Evolutionary conservation across 805 yeast species (phyloP).

Genomic region (Yarrowia yakushimensis): DNA sequence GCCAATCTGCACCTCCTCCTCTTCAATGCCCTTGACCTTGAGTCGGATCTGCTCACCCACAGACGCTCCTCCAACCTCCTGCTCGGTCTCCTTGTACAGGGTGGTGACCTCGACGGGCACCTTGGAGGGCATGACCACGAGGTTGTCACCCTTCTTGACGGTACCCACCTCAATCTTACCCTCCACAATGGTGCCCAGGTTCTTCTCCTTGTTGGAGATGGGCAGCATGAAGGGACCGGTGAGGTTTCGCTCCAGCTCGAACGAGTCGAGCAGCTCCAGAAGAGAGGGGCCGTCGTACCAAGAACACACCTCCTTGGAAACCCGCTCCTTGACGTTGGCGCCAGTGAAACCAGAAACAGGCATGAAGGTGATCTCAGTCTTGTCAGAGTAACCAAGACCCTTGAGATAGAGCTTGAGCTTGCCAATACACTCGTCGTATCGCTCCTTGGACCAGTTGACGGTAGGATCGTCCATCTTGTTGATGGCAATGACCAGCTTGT

Average conservation of each 20-base stretch:
- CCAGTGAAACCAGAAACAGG: slow-evolving; percentile 99
- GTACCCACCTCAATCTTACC: slow-evolving; percentile 98
- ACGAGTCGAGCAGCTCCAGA: slow-evolving; percentile 79
- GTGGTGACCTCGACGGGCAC: slow-evolving; percentile 76
- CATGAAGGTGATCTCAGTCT: slow-evolving; percentile 85
- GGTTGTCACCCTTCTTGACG: slow-evolving; percentile 68
- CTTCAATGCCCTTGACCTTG: slow-evolving; percentile 92
- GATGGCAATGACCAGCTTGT: slow-evolving; percentile 86
- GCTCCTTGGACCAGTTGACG: slow-evolving; percentile 90
- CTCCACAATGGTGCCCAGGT: slow-evolving; percentile 94
- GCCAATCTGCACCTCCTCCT: slow-evolving; percentile 91
- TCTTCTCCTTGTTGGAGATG: slow-evolving; percentile 89
- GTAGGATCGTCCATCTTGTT: slow-evolving; percentile 99
- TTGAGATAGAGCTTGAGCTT: slow-evolving; percentile 70
- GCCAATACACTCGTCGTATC: slow-evolving; percentile 91
- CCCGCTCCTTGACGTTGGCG: slow-evolving; percentile 89
- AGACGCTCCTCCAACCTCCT: slow-evolving; percentile 81
- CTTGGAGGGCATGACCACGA: slow-evolving; percentile 91
- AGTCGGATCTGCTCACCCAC: slow-evolving; percentile 98
- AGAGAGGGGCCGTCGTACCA: slow-evolving; percentile 95
- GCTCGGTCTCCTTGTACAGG: slow-evolving; percentile 92
- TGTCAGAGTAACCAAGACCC: slow-evolving; percentile 78
- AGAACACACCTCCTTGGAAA: slow-evolving; percentile 66
- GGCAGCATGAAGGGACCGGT: slow-evolving; percentile 98
- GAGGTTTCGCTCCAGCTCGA: slow-evolving; percentile 79